Evolutionary conservation across 345 rosid species (phyloP).

Genomic region (Moricandia arvensis): DNA sequence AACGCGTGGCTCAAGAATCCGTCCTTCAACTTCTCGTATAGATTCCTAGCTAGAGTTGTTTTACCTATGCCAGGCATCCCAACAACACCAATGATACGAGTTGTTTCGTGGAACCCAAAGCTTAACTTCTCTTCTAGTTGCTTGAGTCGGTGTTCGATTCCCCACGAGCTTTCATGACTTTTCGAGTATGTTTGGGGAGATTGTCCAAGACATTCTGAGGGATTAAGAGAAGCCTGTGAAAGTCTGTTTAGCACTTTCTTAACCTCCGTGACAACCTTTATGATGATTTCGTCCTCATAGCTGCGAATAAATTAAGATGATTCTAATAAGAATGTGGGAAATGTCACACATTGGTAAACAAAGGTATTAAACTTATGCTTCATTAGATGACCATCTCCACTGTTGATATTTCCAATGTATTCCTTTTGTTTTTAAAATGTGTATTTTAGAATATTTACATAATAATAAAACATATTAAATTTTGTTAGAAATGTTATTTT

Average conservation of each 20-base stretch:
- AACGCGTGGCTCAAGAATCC: neutral
- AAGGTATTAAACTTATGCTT: too few relatives aligned
- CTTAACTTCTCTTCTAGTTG: conserved; percentile 15
- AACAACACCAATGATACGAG: conserved; percentile 22
- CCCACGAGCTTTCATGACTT: neutral
- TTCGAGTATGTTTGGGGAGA: neutral
- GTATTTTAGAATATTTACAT: too few relatives aligned
- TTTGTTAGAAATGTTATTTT: too few relatives aligned
- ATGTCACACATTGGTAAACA: too few relatives aligned
- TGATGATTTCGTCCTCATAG: conserved; percentile 4
- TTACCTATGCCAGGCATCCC: conserved; percentile 23
- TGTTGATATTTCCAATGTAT: too few relatives aligned
- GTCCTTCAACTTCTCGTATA: neutral
- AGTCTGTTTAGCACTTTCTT: neutral
- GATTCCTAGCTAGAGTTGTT: neutral
- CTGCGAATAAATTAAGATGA: too few relatives aligned
- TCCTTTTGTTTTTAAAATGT: too few relatives aligned
- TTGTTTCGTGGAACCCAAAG: neutral
- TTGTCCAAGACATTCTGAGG: neutral
- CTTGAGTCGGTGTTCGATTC: neutral
- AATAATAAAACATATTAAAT: too few relatives aligned
- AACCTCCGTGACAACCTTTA: neutral
- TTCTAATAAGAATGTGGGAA: neutral
- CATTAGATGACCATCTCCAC: too few relatives aligned
- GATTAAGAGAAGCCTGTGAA: neutral